A percentile compares a stretch with the other conserved stretches of the same genome.
Conservation (phyloP, 1,139 yeast genomes). For the Komagataea norvegica region DNA sequence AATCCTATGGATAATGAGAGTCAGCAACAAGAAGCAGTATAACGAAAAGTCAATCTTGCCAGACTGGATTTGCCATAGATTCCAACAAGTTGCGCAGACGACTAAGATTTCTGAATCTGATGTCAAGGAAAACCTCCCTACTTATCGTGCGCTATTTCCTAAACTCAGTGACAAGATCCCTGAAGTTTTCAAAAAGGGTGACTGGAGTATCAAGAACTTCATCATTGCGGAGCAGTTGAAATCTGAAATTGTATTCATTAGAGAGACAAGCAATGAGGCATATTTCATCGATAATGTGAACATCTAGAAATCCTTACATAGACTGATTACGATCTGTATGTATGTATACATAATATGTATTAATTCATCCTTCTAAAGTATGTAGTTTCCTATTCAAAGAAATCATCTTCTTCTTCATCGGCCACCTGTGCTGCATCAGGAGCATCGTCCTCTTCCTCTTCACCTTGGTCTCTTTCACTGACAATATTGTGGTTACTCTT, state of each 20-base stretch:
- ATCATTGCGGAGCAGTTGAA: slow-evolving; percentile 56
- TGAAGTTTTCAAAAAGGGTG: slow-evolving; percentile 54
- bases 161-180: slow-evolving; percentile 50
- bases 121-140: slow-evolving; percentile 47
- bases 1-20: slow-evolving; percentile 58
- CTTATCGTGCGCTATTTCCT: slow-evolving; percentile 55
- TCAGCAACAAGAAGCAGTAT: slow-evolving; percentile 44
- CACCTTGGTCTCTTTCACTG: slow-evolving; percentile 11
- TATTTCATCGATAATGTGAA: slow-evolving; percentile 41
- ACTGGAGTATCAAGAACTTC: slow-evolving; percentile 59
- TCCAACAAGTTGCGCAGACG: slow-evolving; percentile 36
- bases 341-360: neutral
- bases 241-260: slow-evolving; percentile 53
- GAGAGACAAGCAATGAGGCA: slow-evolving; percentile 58
- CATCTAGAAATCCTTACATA: slow-evolving; percentile 1
- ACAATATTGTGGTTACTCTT: slow-evolving; percentile 28
- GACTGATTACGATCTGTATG: too few relatives aligned
- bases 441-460: slow-evolving; percentile 14
- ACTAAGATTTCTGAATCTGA: slow-evolving; percentile 45
- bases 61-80: slow-evolving; percentile 45
- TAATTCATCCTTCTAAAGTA: too few relatives aligned
- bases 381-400: slow-evolving; percentile 42
- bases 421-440: slow-evolving; percentile 16
- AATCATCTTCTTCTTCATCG: slow-evolving; percentile 38
- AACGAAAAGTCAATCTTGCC: slow-evolving; percentile 39